phyloP scores from a whole-genome alignment of 1,139 yeast species.

The Debaryomycetaceae sp. region DNA sequence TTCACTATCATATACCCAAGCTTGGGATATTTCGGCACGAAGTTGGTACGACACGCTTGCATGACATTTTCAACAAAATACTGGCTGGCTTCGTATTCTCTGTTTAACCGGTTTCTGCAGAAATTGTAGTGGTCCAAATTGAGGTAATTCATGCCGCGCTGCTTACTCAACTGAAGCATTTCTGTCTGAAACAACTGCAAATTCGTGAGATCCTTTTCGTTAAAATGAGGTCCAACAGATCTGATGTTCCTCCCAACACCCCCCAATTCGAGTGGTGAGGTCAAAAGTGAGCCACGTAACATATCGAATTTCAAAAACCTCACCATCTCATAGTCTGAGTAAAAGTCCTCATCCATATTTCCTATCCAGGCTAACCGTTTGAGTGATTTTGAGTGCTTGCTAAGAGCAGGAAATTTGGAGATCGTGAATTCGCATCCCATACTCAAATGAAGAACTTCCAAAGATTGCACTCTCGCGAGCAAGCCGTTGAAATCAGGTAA shows the following conservation, averaged over 20 bases:
- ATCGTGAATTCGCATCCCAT: constrained; percentile 9
- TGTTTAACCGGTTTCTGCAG: constrained; percentile 4
- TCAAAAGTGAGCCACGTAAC: constrained; percentile 5
- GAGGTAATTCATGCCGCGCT: constrained; percentile 5
- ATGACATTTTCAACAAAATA: background rate
- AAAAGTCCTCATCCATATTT: constrained; percentile 2
- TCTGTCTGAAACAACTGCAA: background rate
- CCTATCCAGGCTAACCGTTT: constrained; percentile 10
- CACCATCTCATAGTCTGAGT: background rate
- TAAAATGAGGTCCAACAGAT: no score
- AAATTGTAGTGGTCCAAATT: constrained; percentile 2
- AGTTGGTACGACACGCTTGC: background rate
- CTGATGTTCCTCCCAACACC: no score
- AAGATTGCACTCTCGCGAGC: constrained; percentile 3
- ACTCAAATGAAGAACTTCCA: constrained; percentile 5
- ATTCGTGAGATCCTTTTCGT: background rate
- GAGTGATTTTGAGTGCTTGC: constrained; percentile 4
- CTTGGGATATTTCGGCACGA: constrained; percentile 1
- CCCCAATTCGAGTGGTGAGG: constrained; percentile 1
- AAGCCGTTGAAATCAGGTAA: constrained; percentile 7
- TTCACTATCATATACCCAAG: constrained; percentile 6
- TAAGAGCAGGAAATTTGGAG: constrained; percentile 2
- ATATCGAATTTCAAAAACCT: constrained; percentile 7
- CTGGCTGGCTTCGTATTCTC: background rate
- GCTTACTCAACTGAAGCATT: constrained; percentile 4